Percentiles rank a stretch among this genome's conserved stretches.
Conservation (phyloP, 2,329 filamentous ascomycete species). For the Pseudomassariella vexata region DNA sequence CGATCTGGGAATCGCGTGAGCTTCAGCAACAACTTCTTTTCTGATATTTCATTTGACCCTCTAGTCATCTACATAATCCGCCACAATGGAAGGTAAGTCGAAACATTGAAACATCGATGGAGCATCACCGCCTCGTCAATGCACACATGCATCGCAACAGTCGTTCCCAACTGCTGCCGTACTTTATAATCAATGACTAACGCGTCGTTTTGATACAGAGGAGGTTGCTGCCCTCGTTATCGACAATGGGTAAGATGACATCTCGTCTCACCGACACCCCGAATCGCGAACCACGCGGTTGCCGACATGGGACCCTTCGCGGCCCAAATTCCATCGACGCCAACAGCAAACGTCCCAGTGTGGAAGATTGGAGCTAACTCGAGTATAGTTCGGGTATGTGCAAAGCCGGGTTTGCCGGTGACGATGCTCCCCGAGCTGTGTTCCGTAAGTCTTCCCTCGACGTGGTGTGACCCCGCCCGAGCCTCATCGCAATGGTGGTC, state of each 20-base stretch:
- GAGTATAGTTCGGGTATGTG: conserved; percentile 94
- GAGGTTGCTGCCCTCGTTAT: conserved; percentile 99
- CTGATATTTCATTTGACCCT: conserved; percentile 20
- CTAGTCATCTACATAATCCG: conserved; percentile 36
- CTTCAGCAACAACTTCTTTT: conserved; percentile 22
- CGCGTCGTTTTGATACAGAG: conserved; percentile 57
- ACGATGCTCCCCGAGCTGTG: conserved; percentile 99
- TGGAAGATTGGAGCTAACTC: conserved; percentile 16
- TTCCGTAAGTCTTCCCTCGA: conserved; percentile 78
- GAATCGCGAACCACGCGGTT: conserved; percentile 13
- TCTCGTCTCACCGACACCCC: conserved; percentile 30
- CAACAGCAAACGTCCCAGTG: neutral
- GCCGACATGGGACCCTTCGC: conserved; percentile 6
- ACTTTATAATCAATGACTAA: conserved; percentile 31
- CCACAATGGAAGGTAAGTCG: conserved; percentile 60
- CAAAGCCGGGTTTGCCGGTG: conserved; percentile 99
- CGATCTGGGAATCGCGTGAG: conserved; percentile 30
- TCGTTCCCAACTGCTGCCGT: conserved; percentile 5
- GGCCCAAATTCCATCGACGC: conserved; percentile 10
- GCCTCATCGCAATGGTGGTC: conserved; percentile 17
- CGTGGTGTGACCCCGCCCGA: conserved; percentile 30
- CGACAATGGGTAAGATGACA: conserved; percentile 97
- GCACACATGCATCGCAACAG: neutral
- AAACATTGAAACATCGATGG: no score
- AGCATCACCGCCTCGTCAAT: neutral